Percentiles rank a stretch among this genome's conserved stretches.
These are phyloP conservation scores for Camellia japonica DNA, from an alignment of 148 eudicot genomes.

Conservation along the genomic window DNA sequence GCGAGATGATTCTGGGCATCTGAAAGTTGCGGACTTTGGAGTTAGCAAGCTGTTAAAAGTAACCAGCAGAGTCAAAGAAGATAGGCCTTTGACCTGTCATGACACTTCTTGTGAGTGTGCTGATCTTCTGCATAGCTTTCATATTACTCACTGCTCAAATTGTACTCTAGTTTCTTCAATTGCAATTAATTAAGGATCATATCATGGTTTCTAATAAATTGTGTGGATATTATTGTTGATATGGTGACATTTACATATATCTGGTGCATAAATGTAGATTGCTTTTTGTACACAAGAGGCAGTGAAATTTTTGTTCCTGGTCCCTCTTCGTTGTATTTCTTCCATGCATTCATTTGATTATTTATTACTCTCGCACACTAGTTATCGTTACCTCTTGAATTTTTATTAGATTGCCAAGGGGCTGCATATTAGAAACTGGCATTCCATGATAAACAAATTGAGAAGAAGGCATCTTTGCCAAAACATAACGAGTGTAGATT, in stretches of 20 bases:
- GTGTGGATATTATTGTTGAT: neutral
- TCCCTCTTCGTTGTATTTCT: neutral
- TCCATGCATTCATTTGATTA: neutral
- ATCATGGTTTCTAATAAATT: neutral
- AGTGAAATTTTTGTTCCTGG: neutral
- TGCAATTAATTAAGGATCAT: neutral
- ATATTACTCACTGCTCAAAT: neutral
- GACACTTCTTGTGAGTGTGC: conserved; percentile 67
- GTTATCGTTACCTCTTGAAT: neutral
- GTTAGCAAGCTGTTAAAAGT: conserved; percentile 82
- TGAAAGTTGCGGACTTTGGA: conserved; percentile 99
- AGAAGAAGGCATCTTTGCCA: neutral
- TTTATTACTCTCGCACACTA: neutral
- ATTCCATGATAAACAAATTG: neutral
- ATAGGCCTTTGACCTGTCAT: conserved; percentile 43
- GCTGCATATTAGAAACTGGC: neutral
- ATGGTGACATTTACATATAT: neutral
- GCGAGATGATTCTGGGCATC: conserved; percentile 95
- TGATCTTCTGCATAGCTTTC: neutral
- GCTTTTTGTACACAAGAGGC: neutral
- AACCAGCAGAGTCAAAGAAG: conserved; percentile 61
- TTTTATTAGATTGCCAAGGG: neutral
- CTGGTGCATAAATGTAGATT: neutral
- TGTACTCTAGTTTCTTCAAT: neutral
- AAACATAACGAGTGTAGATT: neutral